These are phyloP conservation scores for Ciborinia camelliae DNA, from an alignment of 2,329 filamentous ascomycete species.

Conservation along the genomic window DNA sequence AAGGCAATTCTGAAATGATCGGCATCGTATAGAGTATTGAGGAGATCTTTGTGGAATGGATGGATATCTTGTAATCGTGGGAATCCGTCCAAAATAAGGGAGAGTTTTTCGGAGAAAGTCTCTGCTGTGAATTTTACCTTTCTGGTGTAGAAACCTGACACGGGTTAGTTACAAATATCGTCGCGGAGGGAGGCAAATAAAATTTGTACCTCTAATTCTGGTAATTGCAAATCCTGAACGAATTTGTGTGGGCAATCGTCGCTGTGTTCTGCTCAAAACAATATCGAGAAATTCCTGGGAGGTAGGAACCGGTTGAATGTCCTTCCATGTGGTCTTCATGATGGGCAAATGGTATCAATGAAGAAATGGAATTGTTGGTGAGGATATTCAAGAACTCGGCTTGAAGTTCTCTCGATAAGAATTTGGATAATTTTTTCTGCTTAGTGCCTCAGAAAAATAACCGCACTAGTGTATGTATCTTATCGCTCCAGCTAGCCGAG, in stretches of 20 bases:
- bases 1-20: slow-evolving; percentile 97
- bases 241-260: slow-evolving; percentile 92
- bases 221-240: slow-evolving; percentile 93
- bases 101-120: slow-evolving; percentile 92
- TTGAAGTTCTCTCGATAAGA: slow-evolving; percentile 22
- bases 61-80: slow-evolving; percentile 92
- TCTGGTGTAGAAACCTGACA: slow-evolving; percentile 81
- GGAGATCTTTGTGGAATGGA: slow-evolving; percentile 78
- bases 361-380: slow-evolving; percentile 5
- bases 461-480: slow-evolving; percentile 15
- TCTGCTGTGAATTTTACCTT: slow-evolving; percentile 99
- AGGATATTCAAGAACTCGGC: slow-evolving; percentile 15
- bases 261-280: slow-evolving; percentile 88
- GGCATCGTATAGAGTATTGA: slow-evolving; percentile 98
- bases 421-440: slow-evolving; percentile 21
- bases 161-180: slow-evolving; percentile 18
- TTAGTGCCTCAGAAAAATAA: slow-evolving; percentile 16
- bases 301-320: slow-evolving; percentile 84
- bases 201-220: slow-evolving; percentile 65
- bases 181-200: slow-evolving; percentile 15
- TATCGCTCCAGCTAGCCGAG: slow-evolving; percentile 22
- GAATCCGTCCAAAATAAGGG: slow-evolving; percentile 86
- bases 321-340: slow-evolving; percentile 66
- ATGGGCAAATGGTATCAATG: slow-evolving; percentile 35
- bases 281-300: slow-evolving; percentile 97